A percentile compares a stretch with the other conserved stretches of the same genome.
Conservation (phyloP, 352 stramenopile species). For the Phytophthora multivora region DNA sequence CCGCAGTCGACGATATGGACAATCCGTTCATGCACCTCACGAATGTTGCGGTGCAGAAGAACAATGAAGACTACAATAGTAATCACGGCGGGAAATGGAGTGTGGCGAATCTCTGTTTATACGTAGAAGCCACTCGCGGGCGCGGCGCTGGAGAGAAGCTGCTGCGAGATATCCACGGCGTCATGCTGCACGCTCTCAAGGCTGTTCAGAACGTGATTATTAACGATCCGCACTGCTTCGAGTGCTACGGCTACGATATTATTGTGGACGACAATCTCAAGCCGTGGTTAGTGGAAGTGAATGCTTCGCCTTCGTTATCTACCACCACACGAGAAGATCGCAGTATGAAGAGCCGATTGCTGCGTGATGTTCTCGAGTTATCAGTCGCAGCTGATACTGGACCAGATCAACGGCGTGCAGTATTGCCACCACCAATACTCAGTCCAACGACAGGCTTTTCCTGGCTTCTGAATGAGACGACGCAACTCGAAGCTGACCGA, state of each 20-base stretch:
- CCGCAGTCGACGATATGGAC: conserved; percentile 84
- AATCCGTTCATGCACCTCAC: conserved; percentile 92
- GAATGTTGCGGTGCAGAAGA: conserved; percentile 91
- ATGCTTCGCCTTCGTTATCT: conserved; percentile 74
- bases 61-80: conserved; percentile 92
- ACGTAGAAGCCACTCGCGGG: conserved; percentile 75
- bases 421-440: conserved; percentile 43
- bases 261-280: conserved; percentile 93
- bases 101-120: conserved; percentile 86
- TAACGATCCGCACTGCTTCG: conserved; percentile 94
- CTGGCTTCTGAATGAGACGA: conserved; percentile 75
- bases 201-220: conserved; percentile 94
- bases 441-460: conserved; percentile 69
- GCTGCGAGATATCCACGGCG: conserved; percentile 63
- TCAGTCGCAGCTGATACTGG: conserved; percentile 52
- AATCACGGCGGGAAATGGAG: conserved; percentile 92
- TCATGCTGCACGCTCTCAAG: conserved; percentile 88
- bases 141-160: conserved; percentile 61
- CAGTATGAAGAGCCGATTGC: conserved; percentile 79
- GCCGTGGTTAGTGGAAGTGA: conserved; percentile 93
- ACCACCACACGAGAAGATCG: conserved; percentile 75
- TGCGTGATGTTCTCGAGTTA: conserved; percentile 77
- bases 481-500: conserved; percentile 57
- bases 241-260: conserved; percentile 96
- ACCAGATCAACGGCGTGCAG: conserved; percentile 46